Evolutionary conservation across 441 rosid species (phyloP).

Genomic region (Melastoma candidum): DNA sequence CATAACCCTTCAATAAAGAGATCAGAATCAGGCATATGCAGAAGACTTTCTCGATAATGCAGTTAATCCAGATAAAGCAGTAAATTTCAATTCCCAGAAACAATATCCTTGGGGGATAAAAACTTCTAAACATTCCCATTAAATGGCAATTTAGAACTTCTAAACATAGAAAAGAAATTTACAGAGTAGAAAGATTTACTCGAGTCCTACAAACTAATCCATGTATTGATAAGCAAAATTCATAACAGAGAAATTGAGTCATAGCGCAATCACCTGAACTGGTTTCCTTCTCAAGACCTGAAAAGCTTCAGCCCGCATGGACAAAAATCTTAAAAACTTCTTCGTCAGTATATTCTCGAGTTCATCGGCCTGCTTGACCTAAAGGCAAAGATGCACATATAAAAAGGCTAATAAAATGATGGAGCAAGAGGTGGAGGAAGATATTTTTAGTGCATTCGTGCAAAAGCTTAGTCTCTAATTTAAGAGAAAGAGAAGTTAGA

Average conservation of each 20-base stretch:
- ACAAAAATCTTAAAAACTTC: conserved; percentile 87
- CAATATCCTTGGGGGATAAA: no score
- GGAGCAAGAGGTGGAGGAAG: background rate
- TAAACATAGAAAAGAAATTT: no score
- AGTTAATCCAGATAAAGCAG: no score
- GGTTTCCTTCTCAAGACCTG: conserved; percentile 94
- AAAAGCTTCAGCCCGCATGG: conserved; percentile 98
- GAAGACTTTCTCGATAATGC: background rate
- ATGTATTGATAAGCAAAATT: no score
- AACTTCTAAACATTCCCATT: no score
- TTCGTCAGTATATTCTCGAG: conserved; percentile 85
- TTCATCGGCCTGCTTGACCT: conserved; percentile 97
- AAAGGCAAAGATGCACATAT: conserved; percentile 8
- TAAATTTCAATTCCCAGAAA: no score
- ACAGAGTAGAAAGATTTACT: no score
- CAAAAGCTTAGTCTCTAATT: no score
- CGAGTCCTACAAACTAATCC: no score
- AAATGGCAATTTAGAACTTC: no score
- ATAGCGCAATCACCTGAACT: conserved; percentile 45
- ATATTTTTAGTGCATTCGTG: background rate
- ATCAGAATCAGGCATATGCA: conserved; percentile 1
- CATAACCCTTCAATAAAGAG: conserved; percentile 63
- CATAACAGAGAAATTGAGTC: no score
- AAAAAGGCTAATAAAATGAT: background rate
- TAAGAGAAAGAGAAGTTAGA: no score